Conservation (phyloP, 2,329 filamentous ascomycete genomes). For the Cladosporium sp. region DNA sequence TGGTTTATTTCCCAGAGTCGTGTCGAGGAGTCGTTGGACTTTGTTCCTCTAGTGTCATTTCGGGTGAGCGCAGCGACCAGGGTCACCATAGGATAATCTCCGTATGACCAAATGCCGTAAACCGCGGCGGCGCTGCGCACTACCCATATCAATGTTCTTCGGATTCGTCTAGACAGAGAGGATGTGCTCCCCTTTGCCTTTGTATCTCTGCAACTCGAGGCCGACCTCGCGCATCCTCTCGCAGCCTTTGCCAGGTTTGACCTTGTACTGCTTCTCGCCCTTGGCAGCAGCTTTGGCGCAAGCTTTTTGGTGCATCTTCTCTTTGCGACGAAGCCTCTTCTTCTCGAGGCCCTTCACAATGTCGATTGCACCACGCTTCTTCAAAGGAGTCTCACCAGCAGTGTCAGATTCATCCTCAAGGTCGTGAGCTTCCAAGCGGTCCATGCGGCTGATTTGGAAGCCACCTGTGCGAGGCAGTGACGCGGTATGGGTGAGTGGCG, state of each 20-base stretch:
- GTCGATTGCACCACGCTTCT: constrained; percentile 86
- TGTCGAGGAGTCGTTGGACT: background rate
- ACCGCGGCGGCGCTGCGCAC: constrained; percentile 30
- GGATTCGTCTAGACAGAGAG: constrained; percentile 42
- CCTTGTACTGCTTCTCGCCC: constrained; percentile 61
- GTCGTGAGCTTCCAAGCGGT: constrained; percentile 35
- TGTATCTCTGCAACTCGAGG: constrained; percentile 79
- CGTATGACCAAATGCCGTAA: constrained; percentile 19
- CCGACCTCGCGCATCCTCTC: constrained; percentile 93
- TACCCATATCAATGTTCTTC: constrained; percentile 20
- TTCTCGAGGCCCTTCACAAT: constrained; percentile 95
- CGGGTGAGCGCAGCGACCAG: constrained; percentile 22
- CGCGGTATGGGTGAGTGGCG: constrained; percentile 70
- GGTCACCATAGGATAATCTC: constrained; percentile 2
- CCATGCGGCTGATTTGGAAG: constrained; percentile 47
- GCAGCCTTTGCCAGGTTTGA: constrained; percentile 80
- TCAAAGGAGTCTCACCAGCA: constrained; percentile 56
- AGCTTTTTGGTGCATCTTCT: constrained; percentile 88
- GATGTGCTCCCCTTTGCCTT: constrained; percentile 59
- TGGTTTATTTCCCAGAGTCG: constrained; percentile 3
- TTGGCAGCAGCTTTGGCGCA: constrained; percentile 76
- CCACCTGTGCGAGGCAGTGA: constrained; percentile 81
- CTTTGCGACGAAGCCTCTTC: constrained; percentile 87
- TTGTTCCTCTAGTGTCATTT: background rate
- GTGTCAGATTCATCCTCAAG: constrained; percentile 42